Evolutionary conservation across 2,329 filamentous ascomycete genomes (phyloP), one percentile per base, ranked within the genome.

Genomic region (Fusarium sp.): DNA sequence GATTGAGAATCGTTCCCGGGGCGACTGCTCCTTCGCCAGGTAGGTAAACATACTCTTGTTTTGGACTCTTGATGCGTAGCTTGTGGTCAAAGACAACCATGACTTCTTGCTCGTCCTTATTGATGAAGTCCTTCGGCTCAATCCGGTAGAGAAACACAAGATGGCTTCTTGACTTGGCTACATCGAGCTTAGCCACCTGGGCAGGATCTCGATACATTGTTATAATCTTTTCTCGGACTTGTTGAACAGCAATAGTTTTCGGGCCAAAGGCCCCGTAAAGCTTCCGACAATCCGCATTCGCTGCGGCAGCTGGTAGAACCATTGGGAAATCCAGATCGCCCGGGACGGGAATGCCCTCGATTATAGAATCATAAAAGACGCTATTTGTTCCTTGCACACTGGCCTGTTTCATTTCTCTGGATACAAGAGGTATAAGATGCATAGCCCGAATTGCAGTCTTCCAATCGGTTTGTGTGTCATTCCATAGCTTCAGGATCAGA

Each of bases 61-160:
- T 57, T 12, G 54, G 31, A 1, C 8, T 41, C 11, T n/a, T 57
- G 8, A 47, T 36, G 4, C 54, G 54, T 14, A 20, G 4, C 31
- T 47, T 57, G 1, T 57, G 54, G 41, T 57, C 54, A 35, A 47
- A 47, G 1, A 57, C 10, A 15, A 47, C n/a, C 54, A 57, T 47
- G 14, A 57, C 5, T 22, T 57, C 54, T 36, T 57, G 54, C 7
- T 57, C 41, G 3, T 36, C 29, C 15, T 36, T 47, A 3, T 5
- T 22, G 25, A 57, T 47, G 4, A 47, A 27, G n/a, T 29, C 54
- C 4, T 47, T 47, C 1, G 54, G 54, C 18, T 47, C 54, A 0
- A 57, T 47, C 2, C 22, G 7, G 11, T 47, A 57, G 2, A 57
- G 54, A 27, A n/a, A 57, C 2, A 29, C 41, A 25, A 57, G 54